phyloP scores from a whole-genome alignment of 2,329 filamentous ascomycete species.

The Aspergillus viridinutans region DNA sequence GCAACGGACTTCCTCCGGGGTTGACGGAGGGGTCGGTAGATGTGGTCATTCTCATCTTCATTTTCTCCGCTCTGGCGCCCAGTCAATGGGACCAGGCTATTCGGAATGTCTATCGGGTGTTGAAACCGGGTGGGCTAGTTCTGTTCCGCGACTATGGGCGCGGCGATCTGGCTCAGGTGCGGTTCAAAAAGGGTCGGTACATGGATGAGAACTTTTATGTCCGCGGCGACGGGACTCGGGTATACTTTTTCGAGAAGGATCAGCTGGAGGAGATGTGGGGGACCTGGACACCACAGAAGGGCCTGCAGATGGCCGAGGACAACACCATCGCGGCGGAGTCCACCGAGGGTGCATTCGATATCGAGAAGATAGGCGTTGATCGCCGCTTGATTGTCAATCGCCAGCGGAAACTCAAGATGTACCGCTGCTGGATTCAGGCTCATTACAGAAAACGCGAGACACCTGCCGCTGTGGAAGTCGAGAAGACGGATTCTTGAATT shows the following conservation, averaged over 20 bases:
- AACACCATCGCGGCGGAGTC: conserved; percentile 10
- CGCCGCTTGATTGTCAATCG: conserved; percentile 88
- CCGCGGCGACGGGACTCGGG: conserved; percentile 86
- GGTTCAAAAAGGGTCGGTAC: conserved; percentile 93
- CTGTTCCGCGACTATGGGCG: conserved; percentile 96
- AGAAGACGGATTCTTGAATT: conserved; percentile 12
- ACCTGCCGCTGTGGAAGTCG: conserved; percentile 1
- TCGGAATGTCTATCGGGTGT: conserved; percentile 70
- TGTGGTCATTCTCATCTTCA: conserved; percentile 91
- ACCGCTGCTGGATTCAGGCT: conserved; percentile 71
- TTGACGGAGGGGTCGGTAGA: conserved; percentile 77
- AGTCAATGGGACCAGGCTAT: conserved; percentile 79
- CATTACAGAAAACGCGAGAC: conserved; percentile 38
- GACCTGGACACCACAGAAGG: conserved; percentile 40
- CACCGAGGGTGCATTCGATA: conserved; percentile 53
- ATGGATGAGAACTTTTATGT: conserved; percentile 98
- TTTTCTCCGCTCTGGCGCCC: conserved; percentile 88
- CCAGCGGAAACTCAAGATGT: conserved; percentile 91
- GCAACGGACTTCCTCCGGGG: conserved; percentile 63
- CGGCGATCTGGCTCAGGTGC: conserved; percentile 91
- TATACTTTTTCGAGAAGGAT: conserved; percentile 93
- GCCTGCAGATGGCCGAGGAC: conserved; percentile 19
- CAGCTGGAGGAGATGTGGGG: conserved; percentile 79
- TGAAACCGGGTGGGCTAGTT: conserved; percentile 90
- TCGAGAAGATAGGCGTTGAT: conserved; percentile 78